Base-by-base conservation (phyloP, 2,329 filamentous ascomycete genomes). In the Diplodia scrobiculata region DNA sequence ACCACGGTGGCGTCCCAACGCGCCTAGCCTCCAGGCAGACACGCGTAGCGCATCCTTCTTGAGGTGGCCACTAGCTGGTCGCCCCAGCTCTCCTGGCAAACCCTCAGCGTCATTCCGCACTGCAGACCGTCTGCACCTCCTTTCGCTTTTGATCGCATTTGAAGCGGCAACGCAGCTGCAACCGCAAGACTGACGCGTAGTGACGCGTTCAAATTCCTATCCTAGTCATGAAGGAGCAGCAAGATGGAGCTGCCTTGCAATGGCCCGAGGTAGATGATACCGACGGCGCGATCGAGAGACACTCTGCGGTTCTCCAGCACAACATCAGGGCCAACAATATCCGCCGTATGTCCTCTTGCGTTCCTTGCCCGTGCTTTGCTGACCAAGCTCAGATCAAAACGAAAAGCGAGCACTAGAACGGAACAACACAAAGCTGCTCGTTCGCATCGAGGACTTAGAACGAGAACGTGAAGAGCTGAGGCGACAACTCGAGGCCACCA, bases 381-480 rank as follows among this genome's bases (percentile, higher is more conserved):
- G 11, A 65, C 41, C 38, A 7, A 1, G 7, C 5, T 5, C 17
- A 66, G 64, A 60, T 19, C 48, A 53, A 14, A 55, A 53, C 19
- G 53, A 52, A 34, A 60, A 41, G 34, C 51, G 45, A 21, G 54
- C 54, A 9, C 45, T 66, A 25, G 59, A 45, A 58, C 45, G 54
- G 17, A 21, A 52, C 21, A 62, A 41, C 19, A 45, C 60, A 19
- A 27, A 32, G 27, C 65, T 66, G 5, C 38, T 63, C 3, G 32
- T 54, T 14, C 50, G 52, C 7, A 51, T 66, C 21, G 54, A 66
- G 27, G 36, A 66, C 21, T 45, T 68, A 27, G 62, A 68, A 45
- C 21, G 50, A 19, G 51, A 10, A 71, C 71, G 59, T 55, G 64
- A 13, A 64, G 70, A 32, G 38, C 72, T 36, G 63, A 71, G 62